Evolutionary conservation across 495 filamentous ascomycete species (phyloP).

Genomic region (Podospora bellae-mahoneyi): DNA sequence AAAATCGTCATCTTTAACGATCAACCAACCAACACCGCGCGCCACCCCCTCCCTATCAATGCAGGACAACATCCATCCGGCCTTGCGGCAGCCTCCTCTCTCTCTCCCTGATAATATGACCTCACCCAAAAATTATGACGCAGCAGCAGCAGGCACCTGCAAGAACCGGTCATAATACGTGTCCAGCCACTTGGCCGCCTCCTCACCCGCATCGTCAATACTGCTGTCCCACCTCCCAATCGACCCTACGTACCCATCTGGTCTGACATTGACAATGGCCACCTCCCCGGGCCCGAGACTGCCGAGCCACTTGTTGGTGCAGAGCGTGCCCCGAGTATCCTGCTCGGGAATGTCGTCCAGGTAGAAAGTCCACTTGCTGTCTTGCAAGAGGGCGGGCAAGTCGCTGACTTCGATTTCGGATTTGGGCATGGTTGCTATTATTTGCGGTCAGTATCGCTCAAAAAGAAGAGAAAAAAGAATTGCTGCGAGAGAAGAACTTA

Average conservation of each 20-base stretch:
- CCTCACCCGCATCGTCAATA: conserved; percentile 41
- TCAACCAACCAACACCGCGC: background rate
- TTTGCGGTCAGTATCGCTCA: conserved; percentile 15
- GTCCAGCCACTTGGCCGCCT: conserved; percentile 55
- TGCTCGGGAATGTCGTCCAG: conserved; percentile 54
- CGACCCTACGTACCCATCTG: conserved; percentile 66
- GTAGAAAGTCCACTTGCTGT: conserved; percentile 67
- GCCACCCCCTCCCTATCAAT: no score
- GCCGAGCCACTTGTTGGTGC: conserved; percentile 63
- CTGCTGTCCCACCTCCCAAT: conserved; percentile 51
- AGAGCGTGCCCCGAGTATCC: conserved; percentile 48
- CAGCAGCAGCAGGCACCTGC: conserved; percentile 32
- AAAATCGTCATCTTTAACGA: background rate
- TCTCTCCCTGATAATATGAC: no score
- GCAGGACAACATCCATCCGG: no score
- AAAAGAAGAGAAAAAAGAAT: background rate
- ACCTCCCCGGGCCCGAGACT: conserved; percentile 48
- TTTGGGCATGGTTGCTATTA: conserved; percentile 53
- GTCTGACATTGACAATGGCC: conserved; percentile 59
- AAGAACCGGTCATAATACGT: conserved; percentile 57
- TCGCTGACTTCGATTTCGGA: conserved; percentile 58
- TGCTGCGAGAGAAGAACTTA: conserved; percentile 25
- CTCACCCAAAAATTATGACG: background rate
- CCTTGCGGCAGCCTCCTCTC: no score
- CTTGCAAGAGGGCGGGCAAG: conserved; percentile 53